Evolutionary conservation across 2,329 filamentous ascomycete genomes (phyloP).

Genomic region (Epichloe coenophiala): DNA sequence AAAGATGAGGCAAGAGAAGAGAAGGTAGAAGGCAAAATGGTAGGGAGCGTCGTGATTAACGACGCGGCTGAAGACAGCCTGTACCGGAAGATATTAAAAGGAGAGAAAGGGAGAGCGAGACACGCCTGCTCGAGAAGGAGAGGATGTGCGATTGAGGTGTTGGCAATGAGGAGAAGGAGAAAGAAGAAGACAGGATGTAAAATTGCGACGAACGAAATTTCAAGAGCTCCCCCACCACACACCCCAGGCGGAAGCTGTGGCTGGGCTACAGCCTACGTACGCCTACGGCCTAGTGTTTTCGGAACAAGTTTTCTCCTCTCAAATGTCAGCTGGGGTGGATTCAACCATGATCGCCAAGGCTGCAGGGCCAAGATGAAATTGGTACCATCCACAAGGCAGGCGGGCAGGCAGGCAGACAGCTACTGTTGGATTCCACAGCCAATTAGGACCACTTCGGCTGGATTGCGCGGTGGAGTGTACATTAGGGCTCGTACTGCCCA

Average conservation of each 20-base stretch:
- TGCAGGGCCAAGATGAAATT: too few species aligned
- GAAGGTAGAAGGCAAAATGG: slow-evolving; percentile 28
- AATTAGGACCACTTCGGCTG: too few species aligned
- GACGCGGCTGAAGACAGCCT: slow-evolving; percentile 30
- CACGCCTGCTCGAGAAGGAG: slow-evolving; percentile 13
- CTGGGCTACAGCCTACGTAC: background rate
- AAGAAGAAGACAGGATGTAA: slow-evolving; percentile 11
- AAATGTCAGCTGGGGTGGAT: too few species aligned
- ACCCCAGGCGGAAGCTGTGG: background rate
- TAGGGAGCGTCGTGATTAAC: slow-evolving; percentile 30
- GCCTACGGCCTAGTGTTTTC: background rate
- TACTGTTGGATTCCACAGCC: too few species aligned
- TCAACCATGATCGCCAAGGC: too few species aligned
- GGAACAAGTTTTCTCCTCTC: slow-evolving; percentile 6
- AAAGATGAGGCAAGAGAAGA: slow-evolving; percentile 38
- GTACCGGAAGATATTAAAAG: slow-evolving; percentile 10
- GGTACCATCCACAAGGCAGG: too few species aligned
- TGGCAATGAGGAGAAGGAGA: slow-evolving; percentile 7
- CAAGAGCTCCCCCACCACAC: slow-evolving; percentile 11
- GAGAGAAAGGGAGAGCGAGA: slow-evolving; percentile 1
- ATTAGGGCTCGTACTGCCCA: too few species aligned
- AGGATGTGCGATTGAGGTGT: background rate
- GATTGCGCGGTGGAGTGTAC: too few species aligned
- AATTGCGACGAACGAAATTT: slow-evolving; percentile 17
- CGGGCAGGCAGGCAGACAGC: too few species aligned